Conservation (phyloP, 805 yeast genomes). For the Wickerhamiella hasegawae region DNA sequence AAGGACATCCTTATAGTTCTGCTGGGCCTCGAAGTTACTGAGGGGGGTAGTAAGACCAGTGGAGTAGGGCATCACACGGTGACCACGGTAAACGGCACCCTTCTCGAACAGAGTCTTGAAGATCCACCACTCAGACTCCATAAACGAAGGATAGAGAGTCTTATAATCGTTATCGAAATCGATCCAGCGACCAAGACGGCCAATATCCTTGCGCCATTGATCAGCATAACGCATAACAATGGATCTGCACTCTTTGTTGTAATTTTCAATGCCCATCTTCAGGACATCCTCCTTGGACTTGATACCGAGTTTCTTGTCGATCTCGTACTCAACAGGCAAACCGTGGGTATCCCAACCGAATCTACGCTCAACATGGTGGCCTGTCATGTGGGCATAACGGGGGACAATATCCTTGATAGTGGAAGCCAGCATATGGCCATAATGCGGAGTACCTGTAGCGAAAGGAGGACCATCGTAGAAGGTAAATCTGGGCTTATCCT, state of each 20-base stretch:
- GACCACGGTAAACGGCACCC: conserved; percentile 83
- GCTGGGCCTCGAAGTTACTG: conserved; percentile 96
- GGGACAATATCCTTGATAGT: conserved; percentile 96
- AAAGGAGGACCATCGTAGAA: conserved; percentile 99
- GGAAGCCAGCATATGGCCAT: conserved; percentile 93
- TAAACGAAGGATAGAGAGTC: conserved; percentile 84
- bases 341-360: conserved; percentile 99
- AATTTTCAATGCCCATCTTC: conserved; percentile 84
- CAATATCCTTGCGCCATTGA: conserved; percentile 88
- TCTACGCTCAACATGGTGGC: conserved; percentile 88
- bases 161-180: conserved; percentile 98
- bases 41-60: conserved; percentile 94
- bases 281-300: conserved; percentile 88
- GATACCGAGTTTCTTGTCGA: conserved; percentile 92
- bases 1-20: conserved; percentile 89
- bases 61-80: conserved; percentile 97
- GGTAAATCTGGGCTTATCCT: conserved; percentile 75
- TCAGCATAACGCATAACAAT: conserved; percentile 95
- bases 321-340: conserved; percentile 94
- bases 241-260: conserved; percentile 86
- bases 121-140: conserved; percentile 99
- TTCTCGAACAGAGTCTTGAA: conserved; percentile 77
- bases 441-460: conserved; percentile 98
- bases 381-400: conserved; percentile 95
- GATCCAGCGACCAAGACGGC: conserved; percentile 96